Percentiles rank a stretch among this genome's conserved stretches.
These are phyloP conservation scores for Rhizopogon parksii DNA, from an alignment of 1,284 basidiomycete species.

Conservation along the genomic window DNA sequence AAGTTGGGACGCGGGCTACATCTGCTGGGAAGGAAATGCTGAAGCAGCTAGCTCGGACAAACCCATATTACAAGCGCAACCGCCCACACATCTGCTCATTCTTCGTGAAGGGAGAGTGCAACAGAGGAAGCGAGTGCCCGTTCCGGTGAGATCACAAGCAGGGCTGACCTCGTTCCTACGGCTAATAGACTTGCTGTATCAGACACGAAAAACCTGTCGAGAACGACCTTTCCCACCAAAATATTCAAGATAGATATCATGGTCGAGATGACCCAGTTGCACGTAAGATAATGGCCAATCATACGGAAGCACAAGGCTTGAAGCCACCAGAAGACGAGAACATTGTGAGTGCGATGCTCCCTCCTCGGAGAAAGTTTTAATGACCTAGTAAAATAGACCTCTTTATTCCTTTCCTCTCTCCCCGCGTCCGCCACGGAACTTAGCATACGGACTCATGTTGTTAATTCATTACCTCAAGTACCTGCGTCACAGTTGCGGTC, in stretches of 20 bases:
- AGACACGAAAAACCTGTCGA: conserved; percentile 87
- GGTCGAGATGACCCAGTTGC: conserved; percentile 89
- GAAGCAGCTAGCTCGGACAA: conserved; percentile 86
- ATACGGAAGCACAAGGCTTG: conserved; percentile 76
- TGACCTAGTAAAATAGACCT: conserved; percentile 50
- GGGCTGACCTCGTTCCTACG: neutral
- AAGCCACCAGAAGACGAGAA: conserved; percentile 83
- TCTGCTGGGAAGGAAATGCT: conserved; percentile 92
- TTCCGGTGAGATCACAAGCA: conserved; percentile 50
- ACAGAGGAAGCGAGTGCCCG: conserved; percentile 86
- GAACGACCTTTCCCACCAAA: conserved; percentile 83
- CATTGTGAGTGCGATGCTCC: conserved; percentile 53
- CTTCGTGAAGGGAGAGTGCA: conserved; percentile 93
- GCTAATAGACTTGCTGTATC: conserved; percentile 3
- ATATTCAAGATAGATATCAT: conserved; percentile 88
- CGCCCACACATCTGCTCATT: conserved; percentile 92
- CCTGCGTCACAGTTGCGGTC: conserved; percentile 70
- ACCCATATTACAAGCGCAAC: conserved; percentile 97
- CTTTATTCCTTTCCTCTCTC: conserved; percentile 85
- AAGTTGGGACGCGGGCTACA: conserved; percentile 55
- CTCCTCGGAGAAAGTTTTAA: conserved; percentile 9
- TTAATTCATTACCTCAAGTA: conserved; percentile 65
- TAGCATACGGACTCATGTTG: conserved; percentile 70
- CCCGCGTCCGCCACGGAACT: conserved; percentile 70
- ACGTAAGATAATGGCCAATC: conserved; percentile 70